Conservation (phyloP, 768 basidiomycete genomes). For the Obba rivulosa region DNA sequence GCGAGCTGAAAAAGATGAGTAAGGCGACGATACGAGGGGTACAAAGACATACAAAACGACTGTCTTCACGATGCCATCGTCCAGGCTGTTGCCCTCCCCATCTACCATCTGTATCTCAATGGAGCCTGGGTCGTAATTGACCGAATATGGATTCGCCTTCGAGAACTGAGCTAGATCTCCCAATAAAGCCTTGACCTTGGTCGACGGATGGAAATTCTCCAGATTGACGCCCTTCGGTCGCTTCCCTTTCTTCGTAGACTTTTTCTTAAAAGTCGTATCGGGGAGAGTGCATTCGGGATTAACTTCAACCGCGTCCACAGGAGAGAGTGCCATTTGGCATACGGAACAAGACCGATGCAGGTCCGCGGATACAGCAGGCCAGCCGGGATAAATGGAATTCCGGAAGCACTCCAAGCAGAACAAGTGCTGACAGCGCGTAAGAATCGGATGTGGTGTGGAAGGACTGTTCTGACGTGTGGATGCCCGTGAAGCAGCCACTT, state of each 20-base stretch:
- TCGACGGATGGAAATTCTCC: slow-evolving; percentile 70
- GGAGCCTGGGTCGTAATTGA: slow-evolving; percentile 75
- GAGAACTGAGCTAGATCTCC: slow-evolving; percentile 79
- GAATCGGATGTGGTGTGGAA: slow-evolving; percentile 52
- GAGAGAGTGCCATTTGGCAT: slow-evolving; percentile 65
- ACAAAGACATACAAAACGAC: slow-evolving; percentile 81
- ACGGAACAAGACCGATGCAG: slow-evolving; percentile 64
- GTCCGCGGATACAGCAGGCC: slow-evolving; percentile 65
- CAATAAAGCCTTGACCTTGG: slow-evolving; percentile 83
- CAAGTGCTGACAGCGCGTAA: slow-evolving; percentile 93
- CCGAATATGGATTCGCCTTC: slow-evolving; percentile 76
- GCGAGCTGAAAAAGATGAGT: slow-evolving; percentile 50
- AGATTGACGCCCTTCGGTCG: slow-evolving; percentile 44
- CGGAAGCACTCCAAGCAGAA: slow-evolving; percentile 89
- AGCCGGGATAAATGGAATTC: slow-evolving; percentile 68
- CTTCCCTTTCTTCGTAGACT: slow-evolving; percentile 60
- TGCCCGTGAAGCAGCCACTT: slow-evolving; percentile 53
- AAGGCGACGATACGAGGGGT: slow-evolving; percentile 3
- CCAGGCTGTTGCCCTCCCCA: slow-evolving; percentile 60
- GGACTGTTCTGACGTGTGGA: slow-evolving; percentile 77
- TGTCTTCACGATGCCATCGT: slow-evolving; percentile 76
- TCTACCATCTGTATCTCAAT: slow-evolving; percentile 78
- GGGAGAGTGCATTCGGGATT: slow-evolving; percentile 49
- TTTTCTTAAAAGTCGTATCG: slow-evolving; percentile 49
- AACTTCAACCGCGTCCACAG: slow-evolving; percentile 80